Percentiles rank a stretch among this genome's conserved stretches.
These are phyloP conservation scores for Naganishia kalamii DNA, from an alignment of 768 basidiomycete genomes.

Conservation along the genomic window DNA sequence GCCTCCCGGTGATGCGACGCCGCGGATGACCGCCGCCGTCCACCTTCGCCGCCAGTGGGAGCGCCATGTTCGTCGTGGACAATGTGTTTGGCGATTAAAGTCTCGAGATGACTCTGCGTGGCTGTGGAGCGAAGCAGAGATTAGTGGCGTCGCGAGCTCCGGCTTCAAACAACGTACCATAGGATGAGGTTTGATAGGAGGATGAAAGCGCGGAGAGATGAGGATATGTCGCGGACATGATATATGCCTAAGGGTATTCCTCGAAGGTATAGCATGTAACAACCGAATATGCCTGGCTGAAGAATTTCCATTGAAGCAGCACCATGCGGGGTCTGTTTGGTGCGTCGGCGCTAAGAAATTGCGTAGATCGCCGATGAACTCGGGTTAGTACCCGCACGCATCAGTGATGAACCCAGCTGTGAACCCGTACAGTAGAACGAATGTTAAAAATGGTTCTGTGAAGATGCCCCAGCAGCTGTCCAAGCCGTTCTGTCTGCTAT, in stretches of 20 bases:
- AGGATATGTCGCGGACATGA: conserved; percentile 20
- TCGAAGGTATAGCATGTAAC: too few relatives aligned
- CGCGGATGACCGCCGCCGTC: conserved; percentile 5
- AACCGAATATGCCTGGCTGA: too few relatives aligned
- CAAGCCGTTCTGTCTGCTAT: too few relatives aligned
- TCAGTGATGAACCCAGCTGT: too few relatives aligned
- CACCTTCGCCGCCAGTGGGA: conserved; percentile 5
- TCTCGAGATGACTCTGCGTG: conserved; percentile 39
- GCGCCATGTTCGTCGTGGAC: conserved; percentile 25
- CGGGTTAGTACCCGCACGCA: too few relatives aligned
- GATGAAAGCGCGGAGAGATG: conserved; percentile 11
- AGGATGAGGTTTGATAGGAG: conserved; percentile 32
- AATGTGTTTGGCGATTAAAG: conserved; percentile 37
- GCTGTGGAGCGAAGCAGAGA: conserved; percentile 23
- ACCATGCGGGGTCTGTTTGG: too few relatives aligned
- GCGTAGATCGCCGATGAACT: too few relatives aligned
- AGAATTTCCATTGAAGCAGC: too few relatives aligned
- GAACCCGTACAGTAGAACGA: too few relatives aligned
- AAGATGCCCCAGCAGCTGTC: too few relatives aligned
- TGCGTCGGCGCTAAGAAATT: too few relatives aligned
- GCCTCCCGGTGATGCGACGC: conserved; percentile 19
- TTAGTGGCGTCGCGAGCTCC: background rate
- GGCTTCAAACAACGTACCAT: conserved; percentile 28
- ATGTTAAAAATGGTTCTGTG: too few relatives aligned
- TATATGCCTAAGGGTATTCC: background rate